phyloP scores from a whole-genome alignment of 2,329 filamentous ascomycete species.

The Rutstroemia sp. region DNA sequence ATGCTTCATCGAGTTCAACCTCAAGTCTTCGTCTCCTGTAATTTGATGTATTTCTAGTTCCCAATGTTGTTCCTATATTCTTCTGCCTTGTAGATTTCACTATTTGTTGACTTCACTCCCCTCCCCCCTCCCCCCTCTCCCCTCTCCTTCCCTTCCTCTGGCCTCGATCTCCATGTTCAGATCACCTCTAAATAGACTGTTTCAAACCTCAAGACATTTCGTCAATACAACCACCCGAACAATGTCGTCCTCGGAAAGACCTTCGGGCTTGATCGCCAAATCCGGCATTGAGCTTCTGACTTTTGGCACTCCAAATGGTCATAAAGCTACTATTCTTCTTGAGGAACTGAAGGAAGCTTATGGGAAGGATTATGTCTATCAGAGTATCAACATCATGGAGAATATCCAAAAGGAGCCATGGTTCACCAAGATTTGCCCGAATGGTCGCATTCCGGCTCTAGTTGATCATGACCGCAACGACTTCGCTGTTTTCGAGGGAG shows the following conservation, averaged over 20 bases:
- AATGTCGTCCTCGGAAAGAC: constrained; percentile 26
- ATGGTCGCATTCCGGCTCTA: constrained; percentile 58
- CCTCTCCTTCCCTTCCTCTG: neutral
- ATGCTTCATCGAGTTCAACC: too few relatives aligned
- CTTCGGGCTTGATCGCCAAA: constrained; percentile 52
- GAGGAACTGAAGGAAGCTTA: constrained; percentile 63
- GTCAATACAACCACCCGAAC: constrained; percentile 1
- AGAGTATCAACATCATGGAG: constrained; percentile 50
- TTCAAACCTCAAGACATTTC: constrained; percentile 20
- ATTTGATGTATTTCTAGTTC: neutral
- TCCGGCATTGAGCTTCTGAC: constrained; percentile 60
- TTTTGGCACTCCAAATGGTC: constrained; percentile 46
- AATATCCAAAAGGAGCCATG: constrained; percentile 62
- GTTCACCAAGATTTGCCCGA: constrained; percentile 56
- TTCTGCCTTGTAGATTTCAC: neutral
- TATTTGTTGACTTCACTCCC: neutral
- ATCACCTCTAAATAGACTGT: constrained; percentile 18
- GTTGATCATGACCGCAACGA: constrained; percentile 56
- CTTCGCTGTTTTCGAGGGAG: constrained; percentile 66
- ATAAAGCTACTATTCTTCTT: constrained; percentile 53
- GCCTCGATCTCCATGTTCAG: constrained; percentile 21
- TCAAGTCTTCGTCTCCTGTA: too few relatives aligned
- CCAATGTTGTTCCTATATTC: neutral
- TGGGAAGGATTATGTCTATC: constrained; percentile 50
- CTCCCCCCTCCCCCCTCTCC: neutral